Conservation (phyloP, 768 basidiomycete genomes). For the Amanita inopinata region DNA sequence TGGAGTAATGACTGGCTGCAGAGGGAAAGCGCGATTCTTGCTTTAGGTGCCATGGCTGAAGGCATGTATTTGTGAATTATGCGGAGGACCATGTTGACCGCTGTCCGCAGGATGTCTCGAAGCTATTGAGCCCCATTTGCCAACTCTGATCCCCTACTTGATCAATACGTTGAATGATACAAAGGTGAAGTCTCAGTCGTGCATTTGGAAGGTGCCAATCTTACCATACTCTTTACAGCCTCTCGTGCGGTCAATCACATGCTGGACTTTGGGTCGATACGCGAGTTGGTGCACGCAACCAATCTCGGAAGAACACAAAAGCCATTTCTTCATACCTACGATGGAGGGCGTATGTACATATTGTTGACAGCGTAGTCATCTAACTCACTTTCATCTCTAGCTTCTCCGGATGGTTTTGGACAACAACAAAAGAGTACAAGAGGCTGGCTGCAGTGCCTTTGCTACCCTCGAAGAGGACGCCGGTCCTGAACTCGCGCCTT, state of each 20-base stretch:
- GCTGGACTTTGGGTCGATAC: conserved; percentile 99
- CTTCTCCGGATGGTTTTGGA: conserved; percentile 95
- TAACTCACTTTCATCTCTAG: conserved; percentile 29
- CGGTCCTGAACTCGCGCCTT: conserved; percentile 80
- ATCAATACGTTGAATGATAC: conserved; percentile 85
- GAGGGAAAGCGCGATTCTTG: conserved; percentile 90
- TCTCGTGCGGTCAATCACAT: conserved; percentile 94
- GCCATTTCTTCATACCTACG: conserved; percentile 87
- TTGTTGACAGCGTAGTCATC: conserved; percentile 2
- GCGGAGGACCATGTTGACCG: conserved; percentile 8
- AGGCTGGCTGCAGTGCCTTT: conserved; percentile 97
- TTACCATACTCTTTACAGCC: conserved; percentile 42
- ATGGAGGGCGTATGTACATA: conserved; percentile 79
- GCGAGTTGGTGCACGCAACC: conserved; percentile 94
- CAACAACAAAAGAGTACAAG: conserved; percentile 98
- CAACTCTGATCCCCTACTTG: conserved; percentile 88
- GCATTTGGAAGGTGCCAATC: conserved; percentile 6
- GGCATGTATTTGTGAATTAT: conserved; percentile 37
- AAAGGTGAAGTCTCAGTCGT: conserved; percentile 49
- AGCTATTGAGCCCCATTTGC: conserved; percentile 87
- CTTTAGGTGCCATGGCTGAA: conserved; percentile 97
- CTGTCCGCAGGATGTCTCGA: conserved; percentile 79
- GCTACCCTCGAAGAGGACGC: conserved; percentile 98
- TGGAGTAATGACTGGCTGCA: conserved; percentile 93
- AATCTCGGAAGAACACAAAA: conserved; percentile 79